Evolutionary conservation across 2,329 filamentous ascomycete species (phyloP).

Genomic region (Penicillium frequentans): DNA sequence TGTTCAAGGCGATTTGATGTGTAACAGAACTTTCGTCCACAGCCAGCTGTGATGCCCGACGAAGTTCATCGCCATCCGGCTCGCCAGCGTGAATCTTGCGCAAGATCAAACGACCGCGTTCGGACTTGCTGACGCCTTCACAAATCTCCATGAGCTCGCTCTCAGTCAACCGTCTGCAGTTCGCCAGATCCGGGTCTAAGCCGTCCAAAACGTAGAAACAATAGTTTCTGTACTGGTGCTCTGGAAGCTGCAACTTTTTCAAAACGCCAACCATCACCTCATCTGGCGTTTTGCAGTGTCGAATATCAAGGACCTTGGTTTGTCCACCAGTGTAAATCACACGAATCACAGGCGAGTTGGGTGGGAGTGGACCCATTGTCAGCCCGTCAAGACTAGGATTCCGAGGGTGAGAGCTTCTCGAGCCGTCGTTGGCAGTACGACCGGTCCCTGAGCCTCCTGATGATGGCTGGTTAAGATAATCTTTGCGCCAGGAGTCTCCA

Average conservation of each 20-base stretch:
- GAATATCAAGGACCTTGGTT: conserved; percentile 91
- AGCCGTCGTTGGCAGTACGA: conserved; percentile 63
- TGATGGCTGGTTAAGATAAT: conserved; percentile 57
- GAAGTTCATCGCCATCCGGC: conserved; percentile 81
- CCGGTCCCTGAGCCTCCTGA: conserved; percentile 55
- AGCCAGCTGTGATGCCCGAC: conserved; percentile 84
- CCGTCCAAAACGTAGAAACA: conserved; percentile 94
- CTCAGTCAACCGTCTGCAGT: conserved; percentile 81
- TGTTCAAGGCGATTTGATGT: conserved; percentile 61
- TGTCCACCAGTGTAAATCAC: conserved; percentile 90
- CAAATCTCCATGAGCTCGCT: conserved; percentile 88
- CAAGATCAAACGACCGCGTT: conserved; percentile 86
- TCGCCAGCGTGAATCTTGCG: conserved; percentile 90
- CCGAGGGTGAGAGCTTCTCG: conserved; percentile 68
- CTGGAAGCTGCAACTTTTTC: conserved; percentile 81
- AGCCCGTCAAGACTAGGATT: conserved; percentile 83
- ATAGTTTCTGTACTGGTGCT: conserved; percentile 91
- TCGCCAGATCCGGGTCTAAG: conserved; percentile 74
- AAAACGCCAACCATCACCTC: conserved; percentile 89
- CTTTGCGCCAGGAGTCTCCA: conserved; percentile 45
- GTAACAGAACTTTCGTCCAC: conserved; percentile 79
- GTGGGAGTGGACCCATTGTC: conserved; percentile 80
- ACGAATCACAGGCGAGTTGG: conserved; percentile 84
- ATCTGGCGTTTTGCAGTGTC: conserved; percentile 85
- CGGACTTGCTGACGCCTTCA: conserved; percentile 78